Percentiles rank a stretch among this genome's conserved stretches.
Evolutionary conservation across 179 eudicot species (phyloP).

Genomic region (Silene vulgaris): DNA sequence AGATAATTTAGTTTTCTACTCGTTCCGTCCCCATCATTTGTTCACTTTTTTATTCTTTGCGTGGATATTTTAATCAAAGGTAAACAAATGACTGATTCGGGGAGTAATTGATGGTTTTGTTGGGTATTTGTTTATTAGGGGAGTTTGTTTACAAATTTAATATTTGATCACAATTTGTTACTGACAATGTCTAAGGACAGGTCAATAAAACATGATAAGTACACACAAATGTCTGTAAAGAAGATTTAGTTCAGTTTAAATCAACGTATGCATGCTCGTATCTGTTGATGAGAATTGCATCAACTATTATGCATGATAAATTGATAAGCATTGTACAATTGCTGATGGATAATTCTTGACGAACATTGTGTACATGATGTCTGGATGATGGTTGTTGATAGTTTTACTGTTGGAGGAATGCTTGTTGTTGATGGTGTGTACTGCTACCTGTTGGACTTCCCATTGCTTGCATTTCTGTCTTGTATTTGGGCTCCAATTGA

Average conservation of each 20-base stretch:
- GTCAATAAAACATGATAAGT: background rate
- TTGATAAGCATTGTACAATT: too few relatives aligned
- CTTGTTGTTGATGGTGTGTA: too few relatives aligned
- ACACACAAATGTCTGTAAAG: background rate
- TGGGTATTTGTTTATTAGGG: background rate
- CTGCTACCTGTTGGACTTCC: too few relatives aligned
- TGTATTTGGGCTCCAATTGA: too few relatives aligned
- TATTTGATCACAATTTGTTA: background rate
- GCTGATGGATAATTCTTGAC: too few relatives aligned
- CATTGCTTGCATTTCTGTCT: too few relatives aligned
- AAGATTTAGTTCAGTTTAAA: background rate
- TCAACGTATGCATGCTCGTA: background rate
- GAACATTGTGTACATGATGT: too few relatives aligned
- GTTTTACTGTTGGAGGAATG: too few relatives aligned
- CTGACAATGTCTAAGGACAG: background rate
- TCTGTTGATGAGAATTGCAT: background rate
- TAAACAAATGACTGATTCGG: too few relatives aligned
- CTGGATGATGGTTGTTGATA: too few relatives aligned
- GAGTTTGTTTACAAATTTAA: background rate
- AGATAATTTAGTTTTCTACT: background rate
- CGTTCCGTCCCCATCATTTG: background rate
- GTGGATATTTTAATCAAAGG: too few relatives aligned
- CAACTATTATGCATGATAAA: too few relatives aligned
- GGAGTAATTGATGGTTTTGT: background rate
- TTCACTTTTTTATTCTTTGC: background rate